phyloP scores from a whole-genome alignment of 2,329 filamentous ascomycete species.

The Tolypocladium tropicale region DNA sequence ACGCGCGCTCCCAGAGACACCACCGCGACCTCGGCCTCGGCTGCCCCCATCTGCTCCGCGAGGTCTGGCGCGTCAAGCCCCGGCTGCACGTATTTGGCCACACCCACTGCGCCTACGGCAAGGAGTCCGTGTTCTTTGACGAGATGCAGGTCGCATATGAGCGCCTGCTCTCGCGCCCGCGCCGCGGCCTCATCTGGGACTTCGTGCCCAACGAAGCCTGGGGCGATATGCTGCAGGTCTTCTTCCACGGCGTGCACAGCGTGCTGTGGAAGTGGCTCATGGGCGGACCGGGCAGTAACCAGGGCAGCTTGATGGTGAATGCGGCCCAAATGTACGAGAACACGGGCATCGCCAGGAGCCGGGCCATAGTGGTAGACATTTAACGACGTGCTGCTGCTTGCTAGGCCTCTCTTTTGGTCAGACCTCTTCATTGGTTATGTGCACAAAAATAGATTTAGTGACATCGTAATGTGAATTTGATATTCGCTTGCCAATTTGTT shows the following conservation, averaged over 20 bases:
- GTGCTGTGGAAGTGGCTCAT: constrained; percentile 48
- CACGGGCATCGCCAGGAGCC: constrained; percentile 35
- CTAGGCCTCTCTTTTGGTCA: neutral
- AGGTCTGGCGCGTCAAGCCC: constrained; percentile 66
- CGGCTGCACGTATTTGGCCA: constrained; percentile 77
- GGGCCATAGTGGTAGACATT: constrained; percentile 25
- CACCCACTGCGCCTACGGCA: constrained; percentile 66
- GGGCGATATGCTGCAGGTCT: constrained; percentile 33
- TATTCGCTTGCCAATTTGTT: neutral
- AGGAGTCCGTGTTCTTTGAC: constrained; percentile 64
- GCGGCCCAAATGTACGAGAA: constrained; percentile 46
- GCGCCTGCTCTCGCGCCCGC: constrained; percentile 39
- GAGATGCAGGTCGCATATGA: constrained; percentile 63
- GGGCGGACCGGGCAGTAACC: constrained; percentile 38
- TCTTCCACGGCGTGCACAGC: constrained; percentile 34
- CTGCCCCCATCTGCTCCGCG: constrained; percentile 58
- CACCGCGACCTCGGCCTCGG: constrained; percentile 63
- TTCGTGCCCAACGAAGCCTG: constrained; percentile 35
- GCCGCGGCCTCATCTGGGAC: constrained; percentile 32
- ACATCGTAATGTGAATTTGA: neutral
- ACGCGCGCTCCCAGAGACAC: constrained; percentile 33
- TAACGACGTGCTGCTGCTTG: constrained; percentile 4
- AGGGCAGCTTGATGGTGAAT: constrained; percentile 44
- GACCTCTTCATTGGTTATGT: neutral
- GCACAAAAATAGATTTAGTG: too few species aligned